phyloP scores from a whole-genome alignment of 2,329 filamentous ascomycete species.

The Dothistroma septosporum region DNA sequence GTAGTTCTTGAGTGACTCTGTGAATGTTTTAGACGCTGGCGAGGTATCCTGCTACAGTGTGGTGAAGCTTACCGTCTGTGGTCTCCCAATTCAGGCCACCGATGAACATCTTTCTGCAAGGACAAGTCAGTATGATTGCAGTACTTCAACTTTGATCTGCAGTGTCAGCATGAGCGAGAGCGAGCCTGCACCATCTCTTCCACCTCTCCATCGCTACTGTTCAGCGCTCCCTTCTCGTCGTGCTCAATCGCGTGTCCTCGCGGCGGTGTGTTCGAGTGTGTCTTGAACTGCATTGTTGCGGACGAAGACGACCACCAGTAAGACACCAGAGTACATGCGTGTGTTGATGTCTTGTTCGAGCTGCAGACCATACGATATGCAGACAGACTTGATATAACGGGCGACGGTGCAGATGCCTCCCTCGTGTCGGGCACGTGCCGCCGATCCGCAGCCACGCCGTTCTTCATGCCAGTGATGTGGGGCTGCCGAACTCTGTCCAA shows the following conservation, averaged over 20 bases:
- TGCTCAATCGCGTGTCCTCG: not conserved
- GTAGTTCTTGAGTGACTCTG: constrained; percentile 94
- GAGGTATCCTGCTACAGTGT: not conserved
- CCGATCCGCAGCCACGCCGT: constrained; percentile 2
- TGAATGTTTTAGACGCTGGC: constrained; percentile 28
- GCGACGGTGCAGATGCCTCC: not conserved
- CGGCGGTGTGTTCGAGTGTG: not conserved
- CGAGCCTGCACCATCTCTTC: not conserved
- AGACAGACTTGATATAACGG: not conserved
- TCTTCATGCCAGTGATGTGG: constrained; percentile 5
- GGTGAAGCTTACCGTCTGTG: constrained; percentile 73
- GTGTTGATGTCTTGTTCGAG: not conserved
- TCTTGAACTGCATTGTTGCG: not conserved
- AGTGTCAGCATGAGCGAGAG: constrained; percentile 20
- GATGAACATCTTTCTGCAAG: constrained; percentile 95
- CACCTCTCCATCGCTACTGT: not conserved
- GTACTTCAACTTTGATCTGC: not conserved
- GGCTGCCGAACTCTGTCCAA: constrained; percentile 21
- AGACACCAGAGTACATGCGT: not conserved
- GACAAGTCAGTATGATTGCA: constrained; percentile 25
- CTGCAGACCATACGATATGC: not conserved
- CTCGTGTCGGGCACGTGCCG: constrained; percentile 5
- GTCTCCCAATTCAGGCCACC: constrained; percentile 99
- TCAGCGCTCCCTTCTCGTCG: not conserved
- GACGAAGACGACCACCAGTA: not conserved